phyloP scores from a whole-genome alignment of 345 rosid species.

The Capsella bursapastoris region DNA sequence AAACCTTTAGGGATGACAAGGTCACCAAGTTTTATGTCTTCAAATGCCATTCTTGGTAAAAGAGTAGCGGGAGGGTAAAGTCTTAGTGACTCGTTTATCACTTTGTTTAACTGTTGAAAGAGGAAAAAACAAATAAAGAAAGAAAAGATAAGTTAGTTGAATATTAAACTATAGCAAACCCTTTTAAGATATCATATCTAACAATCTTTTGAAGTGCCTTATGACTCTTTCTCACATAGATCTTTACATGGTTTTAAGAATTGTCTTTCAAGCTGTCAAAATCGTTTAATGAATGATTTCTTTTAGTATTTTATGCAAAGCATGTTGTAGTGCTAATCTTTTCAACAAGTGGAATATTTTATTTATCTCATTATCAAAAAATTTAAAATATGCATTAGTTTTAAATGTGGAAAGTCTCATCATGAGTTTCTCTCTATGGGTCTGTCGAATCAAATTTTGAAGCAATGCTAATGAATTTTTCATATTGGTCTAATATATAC shows the following conservation, averaged over 20 bases:
- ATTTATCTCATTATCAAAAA: conserved; percentile 11
- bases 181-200: conserved; percentile 34
- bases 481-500: background rate
- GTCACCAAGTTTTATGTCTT: conserved; percentile 81
- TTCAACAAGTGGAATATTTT: conserved; percentile 41
- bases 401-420: conserved; percentile 34
- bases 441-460: conserved; percentile 14
- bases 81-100: conserved; percentile 86
- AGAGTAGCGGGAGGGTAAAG: conserved; percentile 92
- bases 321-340: conserved; percentile 44
- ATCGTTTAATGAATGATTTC: conserved; percentile 27
- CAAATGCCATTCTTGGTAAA: conserved; percentile 91
- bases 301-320: conserved; percentile 29
- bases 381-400: conserved; percentile 1
- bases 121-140: conserved; percentile 10
- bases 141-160: conserved; percentile 35
- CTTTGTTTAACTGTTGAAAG: conserved; percentile 70
- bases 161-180: conserved; percentile 27
- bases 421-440: conserved; percentile 9
- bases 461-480: background rate
- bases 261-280: conserved; percentile 45
- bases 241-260: conserved; percentile 39
- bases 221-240: conserved; percentile 37
- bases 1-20: conserved; percentile 84
- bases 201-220: conserved; percentile 39